Evolutionary conservation across 345 rosid species (phyloP).

Genomic region (Chamaenerion angustifolium): DNA sequence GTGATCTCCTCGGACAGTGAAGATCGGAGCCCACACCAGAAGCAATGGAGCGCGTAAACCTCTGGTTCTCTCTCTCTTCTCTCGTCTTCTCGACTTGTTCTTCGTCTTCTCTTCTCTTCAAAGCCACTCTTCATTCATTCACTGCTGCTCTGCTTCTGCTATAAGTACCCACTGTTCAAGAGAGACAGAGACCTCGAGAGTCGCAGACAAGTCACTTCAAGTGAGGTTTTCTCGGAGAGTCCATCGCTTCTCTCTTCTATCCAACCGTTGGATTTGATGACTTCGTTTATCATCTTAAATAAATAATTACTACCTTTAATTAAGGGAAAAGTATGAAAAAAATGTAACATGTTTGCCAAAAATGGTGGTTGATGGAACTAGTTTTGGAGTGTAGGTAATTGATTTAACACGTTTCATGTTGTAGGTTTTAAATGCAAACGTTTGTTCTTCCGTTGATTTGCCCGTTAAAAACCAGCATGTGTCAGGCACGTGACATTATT

Average conservation of each 20-base stretch:
- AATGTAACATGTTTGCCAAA: too few species aligned
- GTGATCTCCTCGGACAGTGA: not conserved
- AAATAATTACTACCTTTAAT: not conserved
- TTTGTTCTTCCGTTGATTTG: too few species aligned
- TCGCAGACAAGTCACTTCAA: slow-evolving; percentile 30
- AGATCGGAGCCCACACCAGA: not conserved
- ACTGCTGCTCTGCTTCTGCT: not conserved
- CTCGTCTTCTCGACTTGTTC: not conserved
- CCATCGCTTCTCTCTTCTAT: slow-evolving; percentile 4
- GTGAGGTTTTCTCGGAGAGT: slow-evolving; percentile 22
- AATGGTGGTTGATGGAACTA: too few species aligned
- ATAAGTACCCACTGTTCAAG: not conserved
- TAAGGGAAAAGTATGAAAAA: too few species aligned
- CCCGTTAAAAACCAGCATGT: too few species aligned
- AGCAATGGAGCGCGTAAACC: not conserved
- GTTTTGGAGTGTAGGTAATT: too few species aligned
- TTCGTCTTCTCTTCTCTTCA: slow-evolving; percentile 1
- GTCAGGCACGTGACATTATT: too few species aligned
- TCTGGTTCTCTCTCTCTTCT: not conserved
- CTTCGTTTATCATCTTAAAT: not conserved
- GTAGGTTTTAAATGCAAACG: too few species aligned
- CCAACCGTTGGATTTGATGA: slow-evolving; percentile 2
- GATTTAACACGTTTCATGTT: too few species aligned
- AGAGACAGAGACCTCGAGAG: slow-evolving; percentile 25
- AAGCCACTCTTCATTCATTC: not conserved